Percentiles rank a stretch among this genome's conserved stretches.
phyloP scores from a whole-genome alignment of 1,284 basidiomycete species.

The Apiotrichum laibachii region DNA sequence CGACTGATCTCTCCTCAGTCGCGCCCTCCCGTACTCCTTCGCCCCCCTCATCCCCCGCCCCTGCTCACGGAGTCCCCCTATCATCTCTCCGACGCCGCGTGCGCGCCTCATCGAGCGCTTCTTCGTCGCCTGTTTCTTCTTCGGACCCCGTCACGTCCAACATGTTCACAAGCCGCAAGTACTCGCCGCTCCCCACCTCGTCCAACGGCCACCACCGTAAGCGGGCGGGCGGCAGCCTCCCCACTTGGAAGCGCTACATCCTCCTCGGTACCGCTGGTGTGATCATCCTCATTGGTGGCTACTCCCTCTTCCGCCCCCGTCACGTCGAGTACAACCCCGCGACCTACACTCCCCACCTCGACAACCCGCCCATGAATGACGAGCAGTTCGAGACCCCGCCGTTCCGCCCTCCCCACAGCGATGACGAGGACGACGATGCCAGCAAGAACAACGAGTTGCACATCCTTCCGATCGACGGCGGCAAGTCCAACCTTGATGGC shows the following conservation, averaged over 20 bases:
- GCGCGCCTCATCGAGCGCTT: background rate
- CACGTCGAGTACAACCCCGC: conserved; percentile 9
- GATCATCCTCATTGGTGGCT: conserved; percentile 1
- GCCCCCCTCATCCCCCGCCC: background rate
- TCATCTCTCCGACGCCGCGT: conserved; percentile 6
- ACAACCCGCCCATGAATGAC: conserved; percentile 22
- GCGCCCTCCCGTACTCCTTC: conserved; percentile 1
- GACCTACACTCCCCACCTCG: conserved; percentile 37
- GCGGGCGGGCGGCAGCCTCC: conserved; percentile 34
- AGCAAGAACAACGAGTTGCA: conserved; percentile 20
- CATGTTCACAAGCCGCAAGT: conserved; percentile 47
- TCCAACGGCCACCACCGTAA: conserved; percentile 25
- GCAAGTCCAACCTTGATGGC: conserved; percentile 32
- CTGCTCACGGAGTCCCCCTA: background rate
- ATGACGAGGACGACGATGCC: conserved; percentile 29
- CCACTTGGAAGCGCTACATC: conserved; percentile 43
- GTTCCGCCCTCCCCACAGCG: conserved; percentile 32
- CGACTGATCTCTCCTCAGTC: background rate
- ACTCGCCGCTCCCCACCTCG: conserved; percentile 45
- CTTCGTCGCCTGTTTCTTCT: background rate
- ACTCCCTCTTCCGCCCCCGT: background rate
- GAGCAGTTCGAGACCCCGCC: conserved; percentile 44
- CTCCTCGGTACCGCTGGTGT: conserved; percentile 24
- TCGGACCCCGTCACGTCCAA: background rate
- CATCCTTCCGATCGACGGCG: conserved; percentile 8